A percentile compares a stretch with the other conserved stretches of the same genome.
These are phyloP conservation scores for Peronospora destructor DNA, from an alignment of 352 stramenopile species.

Conservation along the genomic window DNA sequence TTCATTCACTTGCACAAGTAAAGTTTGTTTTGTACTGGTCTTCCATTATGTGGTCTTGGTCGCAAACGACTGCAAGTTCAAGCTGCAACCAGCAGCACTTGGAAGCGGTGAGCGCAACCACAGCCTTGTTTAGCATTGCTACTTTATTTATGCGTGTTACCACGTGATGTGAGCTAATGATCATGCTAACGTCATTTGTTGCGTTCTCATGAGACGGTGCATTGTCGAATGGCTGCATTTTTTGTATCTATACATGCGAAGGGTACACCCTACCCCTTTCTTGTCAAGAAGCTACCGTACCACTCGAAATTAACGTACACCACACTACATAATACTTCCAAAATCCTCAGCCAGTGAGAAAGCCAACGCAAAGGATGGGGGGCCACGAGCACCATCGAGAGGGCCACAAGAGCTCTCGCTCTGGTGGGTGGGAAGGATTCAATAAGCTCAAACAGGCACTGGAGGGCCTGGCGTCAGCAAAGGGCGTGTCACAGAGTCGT, in stretches of 20 bases:
- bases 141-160: too few relatives aligned
- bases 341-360: conserved; percentile 31
- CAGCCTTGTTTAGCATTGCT: too few relatives aligned
- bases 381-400: conserved; percentile 30
- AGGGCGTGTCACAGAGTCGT: conserved; percentile 74
- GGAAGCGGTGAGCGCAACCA: too few relatives aligned
- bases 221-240: background rate
- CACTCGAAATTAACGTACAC: background rate
- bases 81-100: too few relatives aligned
- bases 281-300: background rate
- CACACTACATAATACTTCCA: background rate
- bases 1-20: too few relatives aligned
- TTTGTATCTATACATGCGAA: background rate
- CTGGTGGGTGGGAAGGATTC: conserved; percentile 56
- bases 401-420: conserved; percentile 19
- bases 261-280: background rate
- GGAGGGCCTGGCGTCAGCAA: conserved; percentile 56
- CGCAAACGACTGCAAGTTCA: too few relatives aligned
- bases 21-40: too few relatives aligned
- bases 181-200: too few relatives aligned
- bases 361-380: conserved; percentile 15
- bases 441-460: conserved; percentile 63
- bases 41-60: too few relatives aligned
- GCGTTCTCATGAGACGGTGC: background rate
- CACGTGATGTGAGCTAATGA: too few relatives aligned